phyloP scores from a whole-genome alignment of 441 rosid genomes.

The Raphanus hybrid region DNA sequence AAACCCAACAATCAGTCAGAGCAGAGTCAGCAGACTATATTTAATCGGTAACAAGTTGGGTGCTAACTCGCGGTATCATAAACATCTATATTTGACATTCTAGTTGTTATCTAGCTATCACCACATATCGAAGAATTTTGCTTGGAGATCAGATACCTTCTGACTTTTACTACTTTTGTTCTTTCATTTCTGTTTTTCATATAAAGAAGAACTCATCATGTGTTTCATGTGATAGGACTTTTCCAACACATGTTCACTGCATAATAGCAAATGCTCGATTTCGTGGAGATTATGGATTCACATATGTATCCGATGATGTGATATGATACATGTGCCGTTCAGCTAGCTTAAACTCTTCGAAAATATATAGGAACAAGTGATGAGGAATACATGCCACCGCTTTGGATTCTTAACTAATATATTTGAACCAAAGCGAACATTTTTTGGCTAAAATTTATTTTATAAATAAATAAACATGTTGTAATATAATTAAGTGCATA shows the following conservation, averaged over 20 bases:
- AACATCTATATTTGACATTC: neutral
- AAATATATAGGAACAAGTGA: slow-evolving; percentile 25
- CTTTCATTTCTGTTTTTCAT: neutral
- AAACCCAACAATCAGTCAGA: too few species aligned
- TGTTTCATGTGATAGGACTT: slow-evolving; percentile 18
- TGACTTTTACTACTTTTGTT: neutral
- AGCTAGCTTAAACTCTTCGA: slow-evolving; percentile 19
- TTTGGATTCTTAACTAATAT: slow-evolving; percentile 24
- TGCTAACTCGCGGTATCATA: neutral
- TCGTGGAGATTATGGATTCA: slow-evolving; percentile 31
- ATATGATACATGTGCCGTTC: slow-evolving; percentile 31
- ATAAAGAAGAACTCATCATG: neutral
- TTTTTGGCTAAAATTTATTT: slow-evolving; percentile 17
- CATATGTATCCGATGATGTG: neutral
- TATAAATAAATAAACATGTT: slow-evolving; percentile 36
- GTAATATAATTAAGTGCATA: slow-evolving; percentile 27
- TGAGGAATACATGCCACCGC: neutral
- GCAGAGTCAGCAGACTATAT: too few species aligned
- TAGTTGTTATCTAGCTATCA: slow-evolving; percentile 3
- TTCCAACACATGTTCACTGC: slow-evolving; percentile 14
- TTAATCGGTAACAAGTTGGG: neutral
- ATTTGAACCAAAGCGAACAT: slow-evolving; percentile 29
- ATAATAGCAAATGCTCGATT: slow-evolving; percentile 8
- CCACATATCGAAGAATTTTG: slow-evolving; percentile 1
- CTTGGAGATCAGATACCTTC: slow-evolving; percentile 8